These are phyloP conservation scores for Chlorophyllum brunneum DNA, from an alignment of 768 basidiomycete genomes.

Conservation along the genomic window DNA sequence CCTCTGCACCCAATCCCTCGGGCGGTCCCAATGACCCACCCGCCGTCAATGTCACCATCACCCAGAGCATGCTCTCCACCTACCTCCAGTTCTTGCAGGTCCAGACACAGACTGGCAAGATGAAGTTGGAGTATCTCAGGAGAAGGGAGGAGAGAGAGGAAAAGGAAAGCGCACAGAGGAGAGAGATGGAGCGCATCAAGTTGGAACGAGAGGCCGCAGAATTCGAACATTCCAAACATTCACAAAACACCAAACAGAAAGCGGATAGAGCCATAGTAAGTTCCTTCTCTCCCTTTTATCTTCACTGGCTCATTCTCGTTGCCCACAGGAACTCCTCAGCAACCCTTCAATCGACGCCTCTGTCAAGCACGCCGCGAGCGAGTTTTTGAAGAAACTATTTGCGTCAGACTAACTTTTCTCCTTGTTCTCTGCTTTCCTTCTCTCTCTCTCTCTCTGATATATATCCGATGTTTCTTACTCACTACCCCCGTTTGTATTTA, in stretches of 20 bases:
- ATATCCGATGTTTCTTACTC: conserved; percentile 8
- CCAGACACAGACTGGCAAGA: conserved; percentile 66
- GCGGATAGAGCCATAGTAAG: conserved; percentile 60
- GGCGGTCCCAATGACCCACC: conserved; percentile 13
- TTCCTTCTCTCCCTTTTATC: conserved; percentile 8
- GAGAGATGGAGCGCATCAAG: conserved; percentile 49
- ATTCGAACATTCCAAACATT: conserved; percentile 49
- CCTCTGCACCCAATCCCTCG: conserved; percentile 14
- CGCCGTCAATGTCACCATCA: conserved; percentile 42
- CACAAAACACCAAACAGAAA: conserved; percentile 53
- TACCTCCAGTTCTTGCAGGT: conserved; percentile 60
- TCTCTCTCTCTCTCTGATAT: neutral
- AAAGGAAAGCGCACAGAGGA: conserved; percentile 46
- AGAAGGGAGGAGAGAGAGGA: conserved; percentile 70
- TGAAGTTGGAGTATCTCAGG: conserved; percentile 66
- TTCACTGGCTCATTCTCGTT: conserved; percentile 2
- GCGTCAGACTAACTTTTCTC: conserved; percentile 7
- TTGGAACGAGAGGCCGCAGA: conserved; percentile 56
- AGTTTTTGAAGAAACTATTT: conserved; percentile 60
- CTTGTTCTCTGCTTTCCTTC: neutral
- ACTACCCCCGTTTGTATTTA: conserved; percentile 8
- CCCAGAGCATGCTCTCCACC: conserved; percentile 53
- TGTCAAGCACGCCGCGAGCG: conserved; percentile 63
- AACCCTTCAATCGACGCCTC: conserved; percentile 55
- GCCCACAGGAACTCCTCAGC: conserved; percentile 48